Base-by-base conservation (phyloP, 208 protist genomes). In the Acanthamoeba castellanii region DNA sequence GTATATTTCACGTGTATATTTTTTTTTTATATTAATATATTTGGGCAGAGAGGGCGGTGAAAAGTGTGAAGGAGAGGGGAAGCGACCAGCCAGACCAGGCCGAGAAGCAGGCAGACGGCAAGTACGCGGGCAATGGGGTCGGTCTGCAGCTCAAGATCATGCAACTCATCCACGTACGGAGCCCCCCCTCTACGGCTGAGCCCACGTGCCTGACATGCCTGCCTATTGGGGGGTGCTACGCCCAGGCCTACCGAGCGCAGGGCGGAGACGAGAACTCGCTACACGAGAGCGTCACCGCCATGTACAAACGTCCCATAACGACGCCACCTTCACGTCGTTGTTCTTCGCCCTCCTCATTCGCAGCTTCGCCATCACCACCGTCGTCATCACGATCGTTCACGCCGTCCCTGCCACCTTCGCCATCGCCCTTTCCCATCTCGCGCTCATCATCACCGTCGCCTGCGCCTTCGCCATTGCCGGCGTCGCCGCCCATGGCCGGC, bases 131-230 rank as follows among this genome's bases (percentile, higher is more conserved):
- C 34, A 81, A 81, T 22, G 30, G 34, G 3, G 34, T 50, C 11
- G 72, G 72, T 13, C 72, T 81, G 4, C 72, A 81, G 34, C 22
- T 81, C 16, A 81, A 81, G 72, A 81, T 81, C 72, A 81, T 81
- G 72, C 37, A 81, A n/a, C 30, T 81, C 20, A 22, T 81, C 7
- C 72, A n/a, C 32, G 72, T 81, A 81, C n/a, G 32, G 47, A 16
- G 20, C 59, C 22, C 3, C 13, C 59, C 59, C 3, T 64, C 18
- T 64, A n/a, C n/a, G n/a, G n/a, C n/a, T n/a, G n/a, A n/a, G n/a
- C n/a, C n/a, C n/a, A n/a, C n/a, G n/a, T n/a, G n/a, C n/a, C n/a
- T n/a, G n/a, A n/a, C n/a, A n/a, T 64, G 59, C 47, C 11, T 4
- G 11, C 47, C 4, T 52, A 4, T 52, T 52, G 7, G 47, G 47